These are phyloP conservation scores for Pichia sp. DNA, from an alignment of 1,139 yeast genomes.

Conservation along the genomic window DNA sequence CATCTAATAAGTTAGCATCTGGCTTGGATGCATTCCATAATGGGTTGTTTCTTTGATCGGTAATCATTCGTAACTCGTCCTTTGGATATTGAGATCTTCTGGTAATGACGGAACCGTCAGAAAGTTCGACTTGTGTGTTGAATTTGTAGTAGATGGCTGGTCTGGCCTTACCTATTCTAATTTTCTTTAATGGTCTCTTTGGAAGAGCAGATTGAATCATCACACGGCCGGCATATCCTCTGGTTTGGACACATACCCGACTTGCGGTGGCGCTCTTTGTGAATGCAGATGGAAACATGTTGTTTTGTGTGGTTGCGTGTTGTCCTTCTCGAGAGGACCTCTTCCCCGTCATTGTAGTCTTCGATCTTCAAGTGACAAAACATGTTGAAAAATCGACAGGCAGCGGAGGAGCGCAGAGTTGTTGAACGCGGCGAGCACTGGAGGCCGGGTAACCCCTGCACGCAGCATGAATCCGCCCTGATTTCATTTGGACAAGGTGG, in stretches of 20 bases:
- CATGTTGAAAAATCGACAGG: no score
- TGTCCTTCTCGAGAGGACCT: background rate
- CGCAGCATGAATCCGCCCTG: no score
- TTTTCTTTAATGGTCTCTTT: conserved; percentile 54
- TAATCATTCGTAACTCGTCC: conserved; percentile 79
- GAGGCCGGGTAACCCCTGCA: background rate
- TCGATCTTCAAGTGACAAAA: background rate
- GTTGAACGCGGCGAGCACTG: no score
- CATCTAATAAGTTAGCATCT: conserved; percentile 71
- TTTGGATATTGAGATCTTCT: conserved; percentile 90
- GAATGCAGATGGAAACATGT: background rate
- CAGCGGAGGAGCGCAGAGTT: no score
- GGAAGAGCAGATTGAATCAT: conserved; percentile 45
- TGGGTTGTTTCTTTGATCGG: conserved; percentile 83
- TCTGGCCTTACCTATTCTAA: conserved; percentile 74
- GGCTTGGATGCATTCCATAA: conserved; percentile 88
- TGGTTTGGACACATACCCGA: conserved; percentile 7
- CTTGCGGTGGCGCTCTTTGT: background rate
- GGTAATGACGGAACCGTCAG: conserved; percentile 87
- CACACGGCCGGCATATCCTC: conserved; percentile 30
- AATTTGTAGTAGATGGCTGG: conserved; percentile 93
- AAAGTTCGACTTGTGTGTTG: conserved; percentile 80
- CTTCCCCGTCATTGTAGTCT: background rate
- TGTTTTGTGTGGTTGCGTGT: background rate
- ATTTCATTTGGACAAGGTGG: no score